Evolutionary conservation across 495 filamentous ascomycete species (phyloP), one percentile per base, ranked within the genome.

Genomic region (Umbilicaria muhlenbergii): DNA sequence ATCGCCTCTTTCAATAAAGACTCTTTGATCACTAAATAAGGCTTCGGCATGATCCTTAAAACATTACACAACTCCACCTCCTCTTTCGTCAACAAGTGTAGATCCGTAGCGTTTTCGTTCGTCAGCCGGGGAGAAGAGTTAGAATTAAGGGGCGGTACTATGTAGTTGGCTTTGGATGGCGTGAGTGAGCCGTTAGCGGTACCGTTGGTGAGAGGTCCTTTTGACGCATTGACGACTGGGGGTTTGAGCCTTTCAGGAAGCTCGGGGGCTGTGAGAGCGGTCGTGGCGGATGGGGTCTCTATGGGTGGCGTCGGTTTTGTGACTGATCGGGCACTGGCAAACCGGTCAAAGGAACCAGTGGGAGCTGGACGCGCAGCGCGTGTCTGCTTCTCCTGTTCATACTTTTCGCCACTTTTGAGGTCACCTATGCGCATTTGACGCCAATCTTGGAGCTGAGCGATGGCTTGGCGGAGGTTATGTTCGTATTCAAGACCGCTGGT

Each of bases 21-120:
- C 54, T 94, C 86, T 61, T 96, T 96, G 60, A 99, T 87, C 51
- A 84, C 83, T 32, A 94, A 56, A 56, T 94, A 99, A 1, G 92
- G 84, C 60, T 96, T 96, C 1, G 91, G 92, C 59, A 85, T 78
- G 32, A 96, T 60, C 28, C 84, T 75, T 5, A 93, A 67, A 38
- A 77, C 73, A 48, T 79, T 78, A 62, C 92, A 96, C 3, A 99
- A 62, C 53, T 94, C 83, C 1, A 70, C 65, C 59, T 96, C 92
- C 41, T 91, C 87, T 5, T 74, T 69, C 0, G 81, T 82, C n/a
- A 96, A 63, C 1, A 99, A 72, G 51, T 96, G 91, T 14, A 86
- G 56, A 50, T 95, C 92, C 0, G 78, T 68, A 0, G 85, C 77
- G 36, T 78, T 84, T 34, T 93, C 86, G 53, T 77, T 77, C 35